Evolutionary conservation across 2,329 filamentous ascomycete genomes (phyloP), one percentile per base, ranked within the genome.

Genomic region (Ophiobolus disseminans): DNA sequence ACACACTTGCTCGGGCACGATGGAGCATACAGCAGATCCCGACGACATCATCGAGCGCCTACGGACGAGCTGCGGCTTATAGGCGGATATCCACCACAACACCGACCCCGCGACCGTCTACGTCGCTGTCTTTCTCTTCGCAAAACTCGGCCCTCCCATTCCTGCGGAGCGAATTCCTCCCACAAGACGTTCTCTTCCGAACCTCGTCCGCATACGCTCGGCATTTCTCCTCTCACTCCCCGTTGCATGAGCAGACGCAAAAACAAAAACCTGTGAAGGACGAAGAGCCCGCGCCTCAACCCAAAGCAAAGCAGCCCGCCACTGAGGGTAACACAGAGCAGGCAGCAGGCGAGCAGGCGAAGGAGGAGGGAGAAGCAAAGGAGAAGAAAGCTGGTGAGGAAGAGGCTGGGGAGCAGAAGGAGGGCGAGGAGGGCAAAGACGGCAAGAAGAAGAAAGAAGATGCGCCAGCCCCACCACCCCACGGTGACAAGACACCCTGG

Each of bases 401-500:
- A 31, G 73, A 76, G 40, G 60, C 76, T 46, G 73, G 79, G 56
- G 74, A 79, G 20, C 74, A 83, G 44, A 76, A 75, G 23, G 74
- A 76, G 50, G 72, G 76, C 35, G 69, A 64, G 35, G 58, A 64
- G 59, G 72, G 57, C 46, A 68, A 68, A 81, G n/a, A n/a, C n/a
- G n/a, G n/a, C n/a, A 86, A 69, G 84, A 90, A 66, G 36, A 85
- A 69, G 84, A 90, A 68, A 39, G 85, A 91, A 53, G 77, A 79
- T 28, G 75, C 84, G 21, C 87, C 92, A 10, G 90, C 93, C 17
- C 93, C 92, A 11, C 93, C 94, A n/a, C 93, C 92, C 16, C 94
- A 99, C 69, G 94, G 94, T 53, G 91, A 96, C 78, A 99, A 99
- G 81, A 94, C 93, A 3, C 94, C 94, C 44, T 97, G 94, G 92